A percentile compares a stretch with the other conserved stretches of the same genome.
Evolutionary conservation across 441 rosid genomes (phyloP).

Genomic region (Monsonia emarginata): DNA sequence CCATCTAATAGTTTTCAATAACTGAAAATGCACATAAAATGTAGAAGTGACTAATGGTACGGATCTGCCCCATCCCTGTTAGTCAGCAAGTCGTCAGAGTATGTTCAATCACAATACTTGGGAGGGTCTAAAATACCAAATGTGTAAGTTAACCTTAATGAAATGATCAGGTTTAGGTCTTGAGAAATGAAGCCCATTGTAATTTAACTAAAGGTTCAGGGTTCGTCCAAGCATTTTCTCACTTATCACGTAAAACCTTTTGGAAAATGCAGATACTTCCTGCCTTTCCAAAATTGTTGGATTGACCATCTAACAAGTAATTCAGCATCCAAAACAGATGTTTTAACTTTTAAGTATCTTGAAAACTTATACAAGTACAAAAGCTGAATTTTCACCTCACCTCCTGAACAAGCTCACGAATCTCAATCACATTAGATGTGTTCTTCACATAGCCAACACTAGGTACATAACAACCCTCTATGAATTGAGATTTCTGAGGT

Average conservation of each 20-base stretch:
- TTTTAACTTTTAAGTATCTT: conserved; percentile 1
- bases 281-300: not conserved
- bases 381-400: conserved; percentile 13
- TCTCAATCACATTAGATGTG: conserved; percentile 12
- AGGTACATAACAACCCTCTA: conserved; percentile 2
- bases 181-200: not conserved
- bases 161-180: not conserved
- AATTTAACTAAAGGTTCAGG: too few species aligned
- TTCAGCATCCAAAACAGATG: not conserved
- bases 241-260: not conserved
- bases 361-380: not conserved
- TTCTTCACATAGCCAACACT: not conserved
- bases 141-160: too few species aligned
- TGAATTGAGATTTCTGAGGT: conserved; percentile 2
- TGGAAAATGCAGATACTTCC: not conserved
- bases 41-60: too few species aligned
- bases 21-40: too few species aligned
- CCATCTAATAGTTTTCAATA: too few species aligned
- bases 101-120: too few species aligned
- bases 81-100: too few species aligned
- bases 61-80: too few species aligned
- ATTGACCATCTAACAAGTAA: not conserved
- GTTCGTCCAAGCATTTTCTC: too few species aligned
- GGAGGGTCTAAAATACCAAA: too few species aligned
- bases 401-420: conserved; percentile 20